Base-by-base conservation (phyloP, 129 eudicot species). In the Mikania micrantha region DNA sequence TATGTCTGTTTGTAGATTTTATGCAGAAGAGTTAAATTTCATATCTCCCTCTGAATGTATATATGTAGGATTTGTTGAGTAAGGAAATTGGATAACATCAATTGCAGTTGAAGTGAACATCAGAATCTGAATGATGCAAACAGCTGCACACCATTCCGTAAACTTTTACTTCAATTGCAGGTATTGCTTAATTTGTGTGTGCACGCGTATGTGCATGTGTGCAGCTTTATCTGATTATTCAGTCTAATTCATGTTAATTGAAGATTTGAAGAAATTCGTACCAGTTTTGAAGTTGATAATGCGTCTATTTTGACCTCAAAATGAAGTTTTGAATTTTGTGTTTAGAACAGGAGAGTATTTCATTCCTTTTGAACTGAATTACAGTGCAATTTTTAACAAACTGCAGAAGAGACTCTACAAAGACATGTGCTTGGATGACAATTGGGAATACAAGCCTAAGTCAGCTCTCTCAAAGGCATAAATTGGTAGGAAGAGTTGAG, bases 41-140 rank as follows among this genome's bases (percentile, higher is more conserved):
- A 16, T 50, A 13, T 40, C 38, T 50, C 35, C 6, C 5, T 20
- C 36, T 31, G 28, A 21, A 36, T 11, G 24, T 53, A 27, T 39
- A 28, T 52, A 41, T 65, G 56, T 21, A 45, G 73, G 65, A 31
- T 73, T 40, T 40, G 40, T 42, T 7, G 66, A 40, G 59, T 19
- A 67, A 74, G 66, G 66, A 20, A 34, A 52, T 56, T 39, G 19
- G 71, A 52, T 27, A 64, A 28, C 48, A 58, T 73, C 72, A 13
- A 3, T 36, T 38, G 35, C 65, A 15, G 40, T 15, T 44, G 12
- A 72, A 15, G 61, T 15, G 22, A 64, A 60, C 69, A 29, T 16
- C 34, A 20, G 17, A 52, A 45, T 20, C 72, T 52, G 52, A 64
- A 78, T 63, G 79, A 87, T 91, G 95, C 83, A 85, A 67, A 80